A percentile compares a stretch with the other conserved stretches of the same genome.
Conservation (phyloP, 2,329 filamentous ascomycete species). For the Ascochyta clinopodiicola region DNA sequence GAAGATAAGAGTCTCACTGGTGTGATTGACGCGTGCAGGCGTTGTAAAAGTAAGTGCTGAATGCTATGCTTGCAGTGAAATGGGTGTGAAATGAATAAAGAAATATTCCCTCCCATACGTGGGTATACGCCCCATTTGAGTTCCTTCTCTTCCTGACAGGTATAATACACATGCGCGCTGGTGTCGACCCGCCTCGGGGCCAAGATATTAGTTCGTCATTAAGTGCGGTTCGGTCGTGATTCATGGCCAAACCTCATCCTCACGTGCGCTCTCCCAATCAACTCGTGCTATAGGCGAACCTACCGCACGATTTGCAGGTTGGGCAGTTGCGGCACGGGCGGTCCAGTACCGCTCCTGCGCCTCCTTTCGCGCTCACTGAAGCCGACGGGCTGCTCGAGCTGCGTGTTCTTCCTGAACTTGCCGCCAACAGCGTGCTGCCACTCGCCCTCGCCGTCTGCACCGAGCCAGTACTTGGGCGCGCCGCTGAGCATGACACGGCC, state of each 20-base stretch:
- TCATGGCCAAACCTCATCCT: slow-evolving; percentile 8
- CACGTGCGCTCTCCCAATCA: background rate
- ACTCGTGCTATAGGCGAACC: slow-evolving; percentile 5
- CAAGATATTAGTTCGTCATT: slow-evolving; percentile 14
- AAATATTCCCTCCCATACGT: background rate
- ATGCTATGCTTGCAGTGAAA: slow-evolving; percentile 10
- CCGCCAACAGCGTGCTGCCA: slow-evolving; percentile 71
- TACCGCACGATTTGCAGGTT: slow-evolving; percentile 32
- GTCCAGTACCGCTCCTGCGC: slow-evolving; percentile 67
- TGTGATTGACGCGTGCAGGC: background rate
- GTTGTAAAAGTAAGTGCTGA: background rate
- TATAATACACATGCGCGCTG: slow-evolving; percentile 7
- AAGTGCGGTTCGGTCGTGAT: slow-evolving; percentile 5
- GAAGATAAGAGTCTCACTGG: background rate
- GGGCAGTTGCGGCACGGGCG: slow-evolving; percentile 50
- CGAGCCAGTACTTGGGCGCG: slow-evolving; percentile 82
- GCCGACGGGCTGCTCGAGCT: slow-evolving; percentile 51
- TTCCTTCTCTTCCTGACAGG: slow-evolving; percentile 5
- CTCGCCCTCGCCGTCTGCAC: slow-evolving; percentile 67
- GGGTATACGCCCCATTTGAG: background rate
- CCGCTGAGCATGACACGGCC: slow-evolving; percentile 80
- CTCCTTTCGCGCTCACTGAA: slow-evolving; percentile 65
- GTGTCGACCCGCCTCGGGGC: background rate
- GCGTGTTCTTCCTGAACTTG: slow-evolving; percentile 61
- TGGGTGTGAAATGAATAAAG: background rate